Base-by-base conservation (phyloP, 805 yeast genomes). In the Saccharomycopsis babjevae region DNA sequence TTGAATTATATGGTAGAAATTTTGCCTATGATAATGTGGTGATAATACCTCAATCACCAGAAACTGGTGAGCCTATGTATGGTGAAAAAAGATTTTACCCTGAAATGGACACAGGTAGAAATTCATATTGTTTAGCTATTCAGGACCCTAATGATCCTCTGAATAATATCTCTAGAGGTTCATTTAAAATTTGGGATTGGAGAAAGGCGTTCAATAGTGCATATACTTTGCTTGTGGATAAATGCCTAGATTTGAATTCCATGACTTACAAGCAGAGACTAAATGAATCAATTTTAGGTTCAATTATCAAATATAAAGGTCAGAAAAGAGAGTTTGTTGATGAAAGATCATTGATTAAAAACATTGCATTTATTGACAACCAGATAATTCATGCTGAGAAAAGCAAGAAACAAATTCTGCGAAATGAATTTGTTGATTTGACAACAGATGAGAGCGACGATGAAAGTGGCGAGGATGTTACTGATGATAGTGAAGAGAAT, bases 201-300 rank as follows among this genome's bases (percentile, higher is more conserved):
- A 89, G 88, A 69, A 84, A 89, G 66, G 89, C 97, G 0, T 91
- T 93, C 74, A 85, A 86, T 18, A 96, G 96, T 50, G 97, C 97
- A 0, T 91, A 79, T 74, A 94, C 88, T 68, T 70, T 90, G 59
- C 74, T 91, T 40, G 81, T 84, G 0, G 86, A 85, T 66, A 82
- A 84, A 66, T 89, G 96, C 69, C 89, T 85, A 71, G 88, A 83
- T 54, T 74, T 90, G 72, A 81, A 88, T 67, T 72, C 74, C 15
- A 83, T 89, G 0, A 76, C 88, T 0, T 86, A 85, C 68, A 85
- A 82, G 67, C 78, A 81, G 59, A 74, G 96, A 62, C 66, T 83
- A 6, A 92, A 90, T 0, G 82, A 81, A 71, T 86, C 89, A 66
- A 84, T 90, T 6, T 73, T 90, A 59, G 96, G 96, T 1, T 88